A percentile compares a stretch with the other conserved stretches of the same genome.
Conservation (phyloP, 345 rosid genomes). For the Boechera retrofracta region DNA sequence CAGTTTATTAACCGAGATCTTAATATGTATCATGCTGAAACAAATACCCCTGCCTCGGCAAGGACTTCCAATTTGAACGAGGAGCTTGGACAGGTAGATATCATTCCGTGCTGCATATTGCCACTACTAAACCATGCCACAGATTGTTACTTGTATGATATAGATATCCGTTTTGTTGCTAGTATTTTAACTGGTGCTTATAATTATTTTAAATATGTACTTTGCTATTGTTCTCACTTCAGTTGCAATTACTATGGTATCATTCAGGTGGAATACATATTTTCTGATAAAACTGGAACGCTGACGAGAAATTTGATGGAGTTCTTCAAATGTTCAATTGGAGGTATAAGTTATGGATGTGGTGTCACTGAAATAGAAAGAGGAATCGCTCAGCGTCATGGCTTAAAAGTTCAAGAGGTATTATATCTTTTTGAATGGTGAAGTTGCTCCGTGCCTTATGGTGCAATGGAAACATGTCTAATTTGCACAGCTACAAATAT, state of each 20-base stretch:
- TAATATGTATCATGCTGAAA: constrained; percentile 89
- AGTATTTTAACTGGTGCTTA: background rate
- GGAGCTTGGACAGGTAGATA: constrained; percentile 97
- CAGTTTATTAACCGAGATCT: constrained; percentile 96
- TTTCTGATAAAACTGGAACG: constrained; percentile 99
- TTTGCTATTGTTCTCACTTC: constrained; percentile 24
- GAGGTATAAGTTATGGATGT: constrained; percentile 90
- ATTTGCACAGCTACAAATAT: constrained; percentile 30
- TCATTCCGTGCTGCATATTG: constrained; percentile 11
- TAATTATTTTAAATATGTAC: background rate
- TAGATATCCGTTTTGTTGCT: constrained; percentile 14
- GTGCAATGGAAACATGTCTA: constrained; percentile 35
- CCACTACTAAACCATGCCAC: constrained; percentile 16
- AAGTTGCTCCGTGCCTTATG: constrained; percentile 29
- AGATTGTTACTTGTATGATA: constrained; percentile 25
- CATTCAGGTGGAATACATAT: constrained; percentile 93
- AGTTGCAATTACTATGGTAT: constrained; percentile 18
- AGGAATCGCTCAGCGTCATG: constrained; percentile 76
- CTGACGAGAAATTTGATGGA: constrained; percentile 98
- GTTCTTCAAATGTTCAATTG: constrained; percentile 99
- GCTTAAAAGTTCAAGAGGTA: constrained; percentile 79
- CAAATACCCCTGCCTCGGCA: constrained; percentile 90
- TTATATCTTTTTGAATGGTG: constrained; percentile 27
- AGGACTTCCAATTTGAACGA: constrained; percentile 98
- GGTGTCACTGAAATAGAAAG: constrained; percentile 94